Evolutionary conservation across 805 yeast genomes (phyloP).

Genomic region (Candida ortonii): DNA sequence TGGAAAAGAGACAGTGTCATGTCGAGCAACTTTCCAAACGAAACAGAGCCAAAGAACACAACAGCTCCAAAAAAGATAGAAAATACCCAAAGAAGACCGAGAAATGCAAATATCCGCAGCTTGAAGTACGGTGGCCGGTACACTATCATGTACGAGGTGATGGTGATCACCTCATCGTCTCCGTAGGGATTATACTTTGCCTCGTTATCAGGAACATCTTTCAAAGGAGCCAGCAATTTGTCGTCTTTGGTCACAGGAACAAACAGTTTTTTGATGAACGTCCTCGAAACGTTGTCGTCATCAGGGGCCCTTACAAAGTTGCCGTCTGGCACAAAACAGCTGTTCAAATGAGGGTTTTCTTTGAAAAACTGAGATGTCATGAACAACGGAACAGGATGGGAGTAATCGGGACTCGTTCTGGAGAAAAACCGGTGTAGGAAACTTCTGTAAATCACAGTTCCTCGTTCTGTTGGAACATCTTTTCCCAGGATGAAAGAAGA

Average conservation of each 20-base stretch:
- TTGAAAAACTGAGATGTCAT: constrained; percentile 46
- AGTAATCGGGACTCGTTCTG: constrained; percentile 40
- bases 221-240: constrained; percentile 45
- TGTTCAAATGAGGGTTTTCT: constrained; percentile 39
- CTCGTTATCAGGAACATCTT: constrained; percentile 32
- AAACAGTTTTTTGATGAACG: constrained; percentile 63
- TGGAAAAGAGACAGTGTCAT: neutral
- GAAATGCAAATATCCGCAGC: constrained; percentile 49
- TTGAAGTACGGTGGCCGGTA: constrained; percentile 83
- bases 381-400: constrained; percentile 49
- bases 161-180: constrained; percentile 33
- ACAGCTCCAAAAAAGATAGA: constrained; percentile 36
- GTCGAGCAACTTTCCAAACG: constrained; percentile 26
- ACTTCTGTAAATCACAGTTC: constrained; percentile 57
- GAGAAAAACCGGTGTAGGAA: constrained; percentile 38
- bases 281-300: constrained; percentile 69
- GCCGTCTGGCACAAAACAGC: constrained; percentile 80
- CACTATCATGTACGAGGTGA: constrained; percentile 61
- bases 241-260: constrained; percentile 82
- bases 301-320: constrained; percentile 82
- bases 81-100: constrained; percentile 44
- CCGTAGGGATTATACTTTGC: constrained; percentile 32
- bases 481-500: constrained; percentile 76
- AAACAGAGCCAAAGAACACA: constrained; percentile 19
- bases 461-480: constrained; percentile 67